Base-by-base conservation (phyloP, 2,329 filamentous ascomycete species). In the Talaromyces sp. region DNA sequence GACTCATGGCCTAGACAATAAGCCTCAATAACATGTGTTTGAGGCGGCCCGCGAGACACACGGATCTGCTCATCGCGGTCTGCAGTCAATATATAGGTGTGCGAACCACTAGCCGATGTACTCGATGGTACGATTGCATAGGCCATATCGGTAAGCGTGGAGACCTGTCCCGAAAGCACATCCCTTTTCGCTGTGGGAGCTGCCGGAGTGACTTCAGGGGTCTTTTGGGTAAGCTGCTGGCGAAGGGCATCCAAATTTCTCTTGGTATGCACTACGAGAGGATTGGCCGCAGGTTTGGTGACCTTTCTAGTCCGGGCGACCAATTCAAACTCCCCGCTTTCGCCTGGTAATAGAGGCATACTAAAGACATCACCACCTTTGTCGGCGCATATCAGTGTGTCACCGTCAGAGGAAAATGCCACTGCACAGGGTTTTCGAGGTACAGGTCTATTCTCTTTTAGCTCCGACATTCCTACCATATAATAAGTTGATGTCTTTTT, bases 321-420 rank as follows among this genome's bases (percentile, higher is more conserved):
- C 41, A 50, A 13, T 14, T 58, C 33, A 16, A 66, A 39, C n/a
- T 63, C 54, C 22, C 45, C 65, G 47, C 50, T 50, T 27, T 74
- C 71, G 33, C 72, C 73, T 7, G 75, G 77, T 52, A 92, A 75
- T 3, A 98, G 82, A 14, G 95, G 94, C 8, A 99, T 79, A 11
- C 91, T 86, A 79, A 97, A 98, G 67, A 97, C 94, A 76, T 99
- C 95, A 69, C 95, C 95, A 73, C 98, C 98, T 78, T 99, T 99
- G 82, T 99, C 95, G 61, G 88, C 94, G 67, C 87, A 88, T 65
- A 98, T 79, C 68, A 99, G 91, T 9, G 88, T 90, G 50, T 84
- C 83, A 67, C 87, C 84, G 73, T 93, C 89, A 45, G 86, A 81
- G 8, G 90, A 87, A 61, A 97, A 79, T 60, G 85, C 81, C 65